A percentile compares a stretch with the other conserved stretches of the same genome.
Conservation (phyloP, 2,329 filamentous ascomycete species). For the Ampelomyces quisqualis region DNA sequence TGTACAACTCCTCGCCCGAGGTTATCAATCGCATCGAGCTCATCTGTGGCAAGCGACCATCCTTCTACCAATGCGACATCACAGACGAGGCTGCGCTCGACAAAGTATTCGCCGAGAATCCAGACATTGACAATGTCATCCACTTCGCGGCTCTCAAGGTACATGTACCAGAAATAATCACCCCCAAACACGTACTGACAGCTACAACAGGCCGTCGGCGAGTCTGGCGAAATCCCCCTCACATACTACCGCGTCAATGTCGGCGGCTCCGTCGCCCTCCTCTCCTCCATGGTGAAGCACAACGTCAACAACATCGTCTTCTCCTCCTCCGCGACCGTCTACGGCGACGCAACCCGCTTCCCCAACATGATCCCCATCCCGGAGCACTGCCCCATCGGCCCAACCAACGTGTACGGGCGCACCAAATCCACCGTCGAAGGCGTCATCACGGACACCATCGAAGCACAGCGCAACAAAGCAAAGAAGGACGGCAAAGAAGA, state of each 20-base stretch:
- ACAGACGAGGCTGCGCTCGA: slow-evolving; percentile 82
- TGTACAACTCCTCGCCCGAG: slow-evolving; percentile 95
- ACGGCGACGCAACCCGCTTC: slow-evolving; percentile 94
- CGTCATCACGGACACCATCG: slow-evolving; percentile 88
- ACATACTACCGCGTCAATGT: slow-evolving; percentile 99
- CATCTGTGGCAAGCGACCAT: slow-evolving; percentile 82
- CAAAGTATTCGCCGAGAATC: slow-evolving; percentile 82
- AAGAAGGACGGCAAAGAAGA: slow-evolving; percentile 72
- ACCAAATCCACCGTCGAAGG: slow-evolving; percentile 92
- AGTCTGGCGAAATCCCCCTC: slow-evolving; percentile 88
- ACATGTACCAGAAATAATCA: slow-evolving; percentile 21
- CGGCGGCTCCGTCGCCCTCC: slow-evolving; percentile 82
- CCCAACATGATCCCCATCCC: slow-evolving; percentile 99
- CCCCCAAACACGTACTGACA: background rate
- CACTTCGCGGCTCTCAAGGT: slow-evolving; percentile 98
- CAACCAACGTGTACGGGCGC: slow-evolving; percentile 96
- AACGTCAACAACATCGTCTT: slow-evolving; percentile 97
- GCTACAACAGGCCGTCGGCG: slow-evolving; percentile 77
- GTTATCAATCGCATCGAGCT: slow-evolving; percentile 93
- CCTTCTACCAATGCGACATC: slow-evolving; percentile 83
- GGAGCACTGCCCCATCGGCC: slow-evolving; percentile 91
- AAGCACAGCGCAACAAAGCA: slow-evolving; percentile 79
- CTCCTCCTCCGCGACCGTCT: slow-evolving; percentile 96
- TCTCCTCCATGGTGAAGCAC: slow-evolving; percentile 83
- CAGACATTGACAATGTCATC: slow-evolving; percentile 95